Percentiles rank a stretch among this genome's conserved stretches.
Conservation (phyloP, 805 yeast genomes). For the Candida pini region DNA sequence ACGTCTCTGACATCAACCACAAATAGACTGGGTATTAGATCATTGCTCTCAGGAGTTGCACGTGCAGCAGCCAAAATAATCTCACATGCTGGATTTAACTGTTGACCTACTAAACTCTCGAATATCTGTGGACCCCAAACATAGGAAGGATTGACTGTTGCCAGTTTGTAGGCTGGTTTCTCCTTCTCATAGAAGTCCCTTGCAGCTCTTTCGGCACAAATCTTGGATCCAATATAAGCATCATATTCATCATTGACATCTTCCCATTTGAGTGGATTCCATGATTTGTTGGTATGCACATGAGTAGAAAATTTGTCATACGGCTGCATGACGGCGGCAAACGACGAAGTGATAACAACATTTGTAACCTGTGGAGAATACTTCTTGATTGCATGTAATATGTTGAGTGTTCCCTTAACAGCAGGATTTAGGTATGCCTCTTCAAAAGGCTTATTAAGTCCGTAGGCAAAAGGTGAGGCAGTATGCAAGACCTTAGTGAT, state of each 20-base stretch:
- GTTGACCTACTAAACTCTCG: constrained; percentile 25
- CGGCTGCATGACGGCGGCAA: constrained; percentile 37
- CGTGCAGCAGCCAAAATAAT: constrained; percentile 20
- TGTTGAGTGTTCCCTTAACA: constrained; percentile 45
- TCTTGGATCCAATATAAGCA: constrained; percentile 39
- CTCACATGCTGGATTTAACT: constrained; percentile 36
- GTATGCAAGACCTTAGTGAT: constrained; percentile 44
- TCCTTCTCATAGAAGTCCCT: constrained; percentile 33
- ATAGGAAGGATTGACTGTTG: constrained; percentile 29
- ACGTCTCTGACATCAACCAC: constrained; percentile 42
- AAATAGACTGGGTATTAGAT: constrained; percentile 19
- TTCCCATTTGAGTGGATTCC: constrained; percentile 29
- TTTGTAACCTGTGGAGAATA: constrained; percentile 40
- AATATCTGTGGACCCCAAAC: constrained; percentile 44
- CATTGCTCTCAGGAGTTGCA: constrained; percentile 2
- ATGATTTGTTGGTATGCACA: constrained; percentile 24
- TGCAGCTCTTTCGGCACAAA: constrained; percentile 39
- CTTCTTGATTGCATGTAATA: constrained; percentile 38
- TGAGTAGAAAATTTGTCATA: constrained; percentile 1
- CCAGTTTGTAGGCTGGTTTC: constrained; percentile 28
- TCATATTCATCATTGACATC: constrained; percentile 15
- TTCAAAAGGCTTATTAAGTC: constrained; percentile 38
- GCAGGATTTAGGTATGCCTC: constrained; percentile 53
- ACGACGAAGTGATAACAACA: constrained; percentile 53
- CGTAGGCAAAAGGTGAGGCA: constrained; percentile 42